Conservation (phyloP, 768 basidiomycete species). For the Podaxis carcinomalis region DNA sequence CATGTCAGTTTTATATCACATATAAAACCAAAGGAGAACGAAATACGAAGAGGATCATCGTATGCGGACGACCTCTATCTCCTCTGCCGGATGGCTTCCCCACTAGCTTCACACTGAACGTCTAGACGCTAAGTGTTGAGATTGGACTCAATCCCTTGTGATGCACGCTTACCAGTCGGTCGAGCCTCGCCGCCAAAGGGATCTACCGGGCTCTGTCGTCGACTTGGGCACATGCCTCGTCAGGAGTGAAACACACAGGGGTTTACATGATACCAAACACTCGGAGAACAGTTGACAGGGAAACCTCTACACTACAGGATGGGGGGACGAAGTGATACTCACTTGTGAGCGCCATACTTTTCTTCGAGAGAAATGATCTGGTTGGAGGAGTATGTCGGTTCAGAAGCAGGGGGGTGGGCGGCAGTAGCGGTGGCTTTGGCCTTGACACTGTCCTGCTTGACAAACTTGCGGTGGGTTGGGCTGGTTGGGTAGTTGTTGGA, state of each 20-base stretch:
- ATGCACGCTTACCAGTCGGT: background rate
- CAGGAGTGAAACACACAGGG: constrained; percentile 4
- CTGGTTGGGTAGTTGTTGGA: background rate
- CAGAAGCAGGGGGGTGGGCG: background rate
- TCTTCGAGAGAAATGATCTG: constrained; percentile 78
- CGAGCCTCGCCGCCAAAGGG: constrained; percentile 1
- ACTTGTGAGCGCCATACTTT: constrained; percentile 87
- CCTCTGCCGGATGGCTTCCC: background rate
- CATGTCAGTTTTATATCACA: constrained; percentile 27
- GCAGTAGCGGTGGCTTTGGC: constrained; percentile 8
- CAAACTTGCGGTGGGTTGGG: constrained; percentile 10
- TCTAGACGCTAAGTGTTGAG: background rate
- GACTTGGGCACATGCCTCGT: background rate
- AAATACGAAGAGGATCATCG: constrained; percentile 16
- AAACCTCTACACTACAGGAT: background rate
- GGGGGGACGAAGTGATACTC: constrained; percentile 29
- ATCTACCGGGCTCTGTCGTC: background rate
- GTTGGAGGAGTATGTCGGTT: constrained; percentile 3
- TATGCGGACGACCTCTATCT: constrained; percentile 6
- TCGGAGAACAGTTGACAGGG: background rate
- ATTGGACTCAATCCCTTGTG: background rate
- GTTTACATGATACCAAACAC: background rate
- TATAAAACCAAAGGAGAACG: constrained; percentile 20
- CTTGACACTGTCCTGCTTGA: constrained; percentile 11
- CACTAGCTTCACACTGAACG: constrained; percentile 3